Evolutionary conservation across 306 rosid genomes (phyloP).

Genomic region (Pyrus pyrifolia): DNA sequence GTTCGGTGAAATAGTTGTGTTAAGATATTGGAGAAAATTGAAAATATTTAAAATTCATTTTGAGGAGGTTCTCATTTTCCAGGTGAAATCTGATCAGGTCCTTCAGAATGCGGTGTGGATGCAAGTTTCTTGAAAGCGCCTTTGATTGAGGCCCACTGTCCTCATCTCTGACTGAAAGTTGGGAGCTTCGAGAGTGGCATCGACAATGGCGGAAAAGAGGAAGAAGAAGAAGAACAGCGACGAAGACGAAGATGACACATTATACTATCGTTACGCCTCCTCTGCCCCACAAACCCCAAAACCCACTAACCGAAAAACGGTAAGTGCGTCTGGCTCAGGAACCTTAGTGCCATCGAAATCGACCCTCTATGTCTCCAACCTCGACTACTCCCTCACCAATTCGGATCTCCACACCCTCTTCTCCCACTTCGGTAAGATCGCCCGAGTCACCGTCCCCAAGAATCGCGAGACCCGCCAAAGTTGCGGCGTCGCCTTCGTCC

Average conservation of each 20-base stretch:
- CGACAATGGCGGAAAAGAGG: slow-evolving; percentile 24
- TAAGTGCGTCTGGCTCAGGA: slow-evolving; percentile 15
- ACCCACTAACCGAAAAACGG: background rate
- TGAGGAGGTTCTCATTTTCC: no score
- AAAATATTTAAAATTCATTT: no score
- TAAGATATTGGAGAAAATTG: no score
- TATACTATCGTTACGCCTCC: slow-evolving; percentile 57
- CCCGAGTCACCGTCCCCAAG: slow-evolving; percentile 84
- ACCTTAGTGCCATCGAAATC: slow-evolving; percentile 78
- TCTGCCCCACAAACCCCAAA: slow-evolving; percentile 1
- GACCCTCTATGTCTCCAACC: slow-evolving; percentile 70
- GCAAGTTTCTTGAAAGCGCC: no score
- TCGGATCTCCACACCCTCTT: slow-evolving; percentile 90
- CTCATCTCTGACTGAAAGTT: no score
- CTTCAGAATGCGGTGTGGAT: no score
- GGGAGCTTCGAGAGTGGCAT: background rate
- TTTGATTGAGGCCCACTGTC: no score
- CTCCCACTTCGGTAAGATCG: slow-evolving; percentile 73
- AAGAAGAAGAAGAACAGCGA: slow-evolving; percentile 18
- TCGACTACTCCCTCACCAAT: slow-evolving; percentile 78
- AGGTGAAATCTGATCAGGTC: no score
- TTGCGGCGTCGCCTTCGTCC: slow-evolving; percentile 84
- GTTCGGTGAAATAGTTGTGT: no score
- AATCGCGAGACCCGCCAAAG: slow-evolving; percentile 76
- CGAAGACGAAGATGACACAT: slow-evolving; percentile 66